A percentile compares a stretch with the other conserved stretches of the same genome.
Conservation (phyloP, 208 protist genomes). For the Herpetomonas muscarum region DNA sequence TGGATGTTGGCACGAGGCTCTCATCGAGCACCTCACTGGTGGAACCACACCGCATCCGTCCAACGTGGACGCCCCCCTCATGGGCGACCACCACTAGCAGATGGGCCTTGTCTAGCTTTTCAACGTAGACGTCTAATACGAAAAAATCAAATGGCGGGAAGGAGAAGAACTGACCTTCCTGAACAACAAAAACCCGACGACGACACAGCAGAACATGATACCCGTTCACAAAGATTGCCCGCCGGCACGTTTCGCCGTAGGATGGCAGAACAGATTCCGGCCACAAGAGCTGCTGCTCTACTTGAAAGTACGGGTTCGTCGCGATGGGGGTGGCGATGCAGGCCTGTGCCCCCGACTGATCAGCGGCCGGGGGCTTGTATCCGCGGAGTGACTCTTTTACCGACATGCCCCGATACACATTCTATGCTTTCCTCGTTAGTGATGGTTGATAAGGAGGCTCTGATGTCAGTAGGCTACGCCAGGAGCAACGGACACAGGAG, state of each 20-base stretch:
- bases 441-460: too few species aligned
- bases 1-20: constrained; percentile 21
- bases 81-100: constrained; percentile 52
- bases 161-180: constrained; percentile 30
- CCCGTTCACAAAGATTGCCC: constrained; percentile 15
- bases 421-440: too few species aligned
- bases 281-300: not conserved
- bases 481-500: not conserved
- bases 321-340: not conserved
- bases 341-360: not conserved
- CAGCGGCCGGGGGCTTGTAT: constrained; percentile 2
- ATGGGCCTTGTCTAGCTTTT: constrained; percentile 20
- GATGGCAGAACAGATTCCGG: not conserved
- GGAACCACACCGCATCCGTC: constrained; percentile 17
- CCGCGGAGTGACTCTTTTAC: constrained; percentile 14
- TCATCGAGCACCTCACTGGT: constrained; percentile 20
- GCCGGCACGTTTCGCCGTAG: constrained; percentile 6
- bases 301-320: constrained; percentile 3
- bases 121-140: constrained; percentile 53
- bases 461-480: too few species aligned
- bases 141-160: constrained; percentile 51
- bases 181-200: constrained; percentile 47
- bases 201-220: constrained; percentile 44
- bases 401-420: constrained; percentile 9
- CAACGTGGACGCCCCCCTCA: constrained; percentile 40